Evolutionary conservation across 202 grass and related monocot species (phyloP).

Genomic region (Schoenoplectus triqueter): DNA sequence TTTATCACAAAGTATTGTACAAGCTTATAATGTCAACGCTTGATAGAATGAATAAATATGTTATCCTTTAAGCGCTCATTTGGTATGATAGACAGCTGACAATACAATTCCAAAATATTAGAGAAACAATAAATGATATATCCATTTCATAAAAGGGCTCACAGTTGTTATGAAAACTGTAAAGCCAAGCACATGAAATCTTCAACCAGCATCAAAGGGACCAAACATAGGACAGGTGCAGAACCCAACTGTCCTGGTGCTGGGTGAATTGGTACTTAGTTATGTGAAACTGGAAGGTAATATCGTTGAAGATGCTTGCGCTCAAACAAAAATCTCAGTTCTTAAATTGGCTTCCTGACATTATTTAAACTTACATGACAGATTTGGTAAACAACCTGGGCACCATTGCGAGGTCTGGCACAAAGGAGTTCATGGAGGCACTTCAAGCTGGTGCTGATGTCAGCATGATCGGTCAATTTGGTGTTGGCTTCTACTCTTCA

Average conservation of each 20-base stretch:
- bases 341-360: neutral
- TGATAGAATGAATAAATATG: neutral
- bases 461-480: slow-evolving; percentile 87
- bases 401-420: slow-evolving; percentile 80
- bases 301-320: neutral
- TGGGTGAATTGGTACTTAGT: neutral
- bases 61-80: neutral
- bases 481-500: slow-evolving; percentile 81
- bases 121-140: neutral
- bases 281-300: neutral
- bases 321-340: neutral
- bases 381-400: slow-evolving; percentile 89
- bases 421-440: slow-evolving; percentile 96
- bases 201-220: neutral
- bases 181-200: neutral
- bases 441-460: slow-evolving; percentile 73
- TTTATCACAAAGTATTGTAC: neutral
- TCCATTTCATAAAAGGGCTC: neutral
- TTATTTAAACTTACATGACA: neutral
- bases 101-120: neutral
- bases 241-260: neutral
- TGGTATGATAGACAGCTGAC: neutral
- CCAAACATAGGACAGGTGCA: neutral
- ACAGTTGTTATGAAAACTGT: neutral
- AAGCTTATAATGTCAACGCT: neutral